Conservation (phyloP, 2,329 filamentous ascomycete genomes). For the Lachnellula suecica region DNA sequence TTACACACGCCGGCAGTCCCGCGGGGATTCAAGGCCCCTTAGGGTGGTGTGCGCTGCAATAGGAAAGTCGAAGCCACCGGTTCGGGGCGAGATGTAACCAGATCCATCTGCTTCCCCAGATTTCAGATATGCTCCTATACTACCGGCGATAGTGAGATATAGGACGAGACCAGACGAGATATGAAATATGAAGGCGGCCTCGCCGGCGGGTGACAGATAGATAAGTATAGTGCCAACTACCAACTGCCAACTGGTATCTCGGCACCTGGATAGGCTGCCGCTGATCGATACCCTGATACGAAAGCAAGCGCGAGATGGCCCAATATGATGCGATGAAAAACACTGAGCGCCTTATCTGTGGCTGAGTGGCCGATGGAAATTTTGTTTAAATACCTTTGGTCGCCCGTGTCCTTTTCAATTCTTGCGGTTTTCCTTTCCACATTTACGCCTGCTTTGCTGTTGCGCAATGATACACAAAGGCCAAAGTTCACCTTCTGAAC, state of each 20-base stretch:
- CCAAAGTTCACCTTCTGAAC: not conserved
- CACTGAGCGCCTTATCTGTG: slow-evolving; percentile 23
- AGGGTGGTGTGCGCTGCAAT: slow-evolving; percentile 3
- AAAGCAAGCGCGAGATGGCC: too few species aligned
- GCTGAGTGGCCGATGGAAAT: slow-evolving; percentile 5
- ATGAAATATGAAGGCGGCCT: not conserved
- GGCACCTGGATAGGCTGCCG: too few species aligned
- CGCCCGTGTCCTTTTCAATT: not conserved
- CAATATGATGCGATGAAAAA: slow-evolving; percentile 7
- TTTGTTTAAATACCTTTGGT: slow-evolving; percentile 14
- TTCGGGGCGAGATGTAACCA: not conserved
- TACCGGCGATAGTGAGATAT: not conserved
- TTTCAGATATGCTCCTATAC: not conserved
- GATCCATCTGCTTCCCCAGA: not conserved
- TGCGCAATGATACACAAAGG: too few species aligned
- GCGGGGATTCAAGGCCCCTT: not conserved
- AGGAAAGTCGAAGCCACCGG: slow-evolving; percentile 18
- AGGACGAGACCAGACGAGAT: not conserved
- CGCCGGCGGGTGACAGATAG: not conserved
- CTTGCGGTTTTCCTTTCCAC: not conserved
- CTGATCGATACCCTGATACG: too few species aligned
- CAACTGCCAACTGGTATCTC: too few species aligned
- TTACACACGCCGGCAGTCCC: not conserved
- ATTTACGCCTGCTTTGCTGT: not conserved
- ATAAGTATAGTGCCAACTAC: not conserved